A percentile compares a stretch with the other conserved stretches of the same genome.
Conservation (phyloP, 306 rosid species). For the Quercus gilva region DNA sequence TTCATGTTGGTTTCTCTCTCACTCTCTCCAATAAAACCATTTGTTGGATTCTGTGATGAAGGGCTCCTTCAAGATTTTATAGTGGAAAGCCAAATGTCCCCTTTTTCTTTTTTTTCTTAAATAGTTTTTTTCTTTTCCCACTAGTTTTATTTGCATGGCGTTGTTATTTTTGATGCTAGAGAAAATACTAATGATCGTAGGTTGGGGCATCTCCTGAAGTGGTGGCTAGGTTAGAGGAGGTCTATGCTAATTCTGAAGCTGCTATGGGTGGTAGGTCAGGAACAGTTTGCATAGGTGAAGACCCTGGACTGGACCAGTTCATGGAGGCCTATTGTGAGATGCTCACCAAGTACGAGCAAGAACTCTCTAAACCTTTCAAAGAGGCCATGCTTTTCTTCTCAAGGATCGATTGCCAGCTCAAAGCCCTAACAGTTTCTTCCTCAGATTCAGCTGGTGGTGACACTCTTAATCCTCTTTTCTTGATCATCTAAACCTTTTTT, state of each 20-base stretch:
- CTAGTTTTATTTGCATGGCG: neutral
- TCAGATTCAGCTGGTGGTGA: constrained; percentile 33
- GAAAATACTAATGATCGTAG: constrained; percentile 8
- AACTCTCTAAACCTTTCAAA: constrained; percentile 43
- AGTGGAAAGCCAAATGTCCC: neutral
- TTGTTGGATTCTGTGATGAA: too few species aligned
- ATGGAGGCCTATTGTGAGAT: constrained; percentile 63
- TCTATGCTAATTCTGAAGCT: constrained; percentile 5
- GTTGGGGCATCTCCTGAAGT: constrained; percentile 49
- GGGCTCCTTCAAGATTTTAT: neutral
- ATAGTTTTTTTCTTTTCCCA: neutral
- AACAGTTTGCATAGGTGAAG: constrained; percentile 11
- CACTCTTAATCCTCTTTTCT: neutral
- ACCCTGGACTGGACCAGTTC: constrained; percentile 51
- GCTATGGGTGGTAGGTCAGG: constrained; percentile 12
- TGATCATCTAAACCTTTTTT: neutral
- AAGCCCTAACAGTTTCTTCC: constrained; percentile 27
- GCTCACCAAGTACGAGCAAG: constrained; percentile 49
- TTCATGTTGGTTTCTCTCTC: neutral
- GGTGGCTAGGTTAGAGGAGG: constrained; percentile 40
- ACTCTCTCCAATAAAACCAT: neutral
- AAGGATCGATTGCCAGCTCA: constrained; percentile 37
- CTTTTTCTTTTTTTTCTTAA: neutral
- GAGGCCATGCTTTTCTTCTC: constrained; percentile 53
- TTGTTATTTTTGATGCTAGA: neutral